Evolutionary conservation across 2,329 filamentous ascomycete genomes (phyloP).

Genomic region (Fusarium aywerte): DNA sequence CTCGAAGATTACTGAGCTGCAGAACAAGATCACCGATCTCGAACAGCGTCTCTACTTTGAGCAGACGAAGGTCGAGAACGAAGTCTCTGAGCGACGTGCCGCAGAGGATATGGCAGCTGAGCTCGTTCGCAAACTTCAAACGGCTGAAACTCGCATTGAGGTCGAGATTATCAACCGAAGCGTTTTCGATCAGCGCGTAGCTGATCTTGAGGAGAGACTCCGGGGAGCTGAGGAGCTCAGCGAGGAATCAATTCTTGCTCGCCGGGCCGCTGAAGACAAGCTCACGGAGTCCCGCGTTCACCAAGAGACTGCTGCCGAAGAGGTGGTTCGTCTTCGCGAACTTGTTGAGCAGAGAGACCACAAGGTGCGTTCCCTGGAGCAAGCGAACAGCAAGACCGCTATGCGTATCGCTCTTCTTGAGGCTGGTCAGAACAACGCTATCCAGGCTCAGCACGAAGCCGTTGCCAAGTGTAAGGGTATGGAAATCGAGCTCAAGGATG

Average conservation of each 20-base stretch:
- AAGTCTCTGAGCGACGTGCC: slow-evolving; percentile 59
- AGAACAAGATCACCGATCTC: slow-evolving; percentile 68
- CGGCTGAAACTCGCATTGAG: slow-evolving; percentile 68
- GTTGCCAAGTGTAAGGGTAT: slow-evolving; percentile 64
- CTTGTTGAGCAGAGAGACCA: slow-evolving; percentile 76
- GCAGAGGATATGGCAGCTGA: slow-evolving; percentile 66
- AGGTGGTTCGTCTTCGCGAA: slow-evolving; percentile 74
- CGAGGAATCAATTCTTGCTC: slow-evolving; percentile 71
- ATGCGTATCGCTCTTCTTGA: slow-evolving; percentile 75
- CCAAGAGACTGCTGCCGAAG: slow-evolving; percentile 75
- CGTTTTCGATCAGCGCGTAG: slow-evolving; percentile 68
- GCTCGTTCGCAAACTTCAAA: slow-evolving; percentile 64
- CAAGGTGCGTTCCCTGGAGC: slow-evolving; percentile 70
- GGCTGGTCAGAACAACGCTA: slow-evolving; percentile 69
- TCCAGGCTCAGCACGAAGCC: slow-evolving; percentile 65
- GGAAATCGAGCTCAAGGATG: slow-evolving; percentile 66
- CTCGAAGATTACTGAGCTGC: slow-evolving; percentile 67
- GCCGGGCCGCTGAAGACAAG: slow-evolving; percentile 76
- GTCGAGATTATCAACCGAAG: slow-evolving; percentile 71
- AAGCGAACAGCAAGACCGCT: slow-evolving; percentile 62
- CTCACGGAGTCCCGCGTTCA: slow-evolving; percentile 77
- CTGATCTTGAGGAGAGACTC: slow-evolving; percentile 76
- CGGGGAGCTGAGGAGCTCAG: slow-evolving; percentile 70
- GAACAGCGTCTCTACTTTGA: slow-evolving; percentile 66
- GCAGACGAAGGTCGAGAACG: slow-evolving; percentile 61